Evolutionary conservation across 495 filamentous ascomycete genomes (phyloP).

Genomic region (Hyaloscypha hepaticicola): DNA sequence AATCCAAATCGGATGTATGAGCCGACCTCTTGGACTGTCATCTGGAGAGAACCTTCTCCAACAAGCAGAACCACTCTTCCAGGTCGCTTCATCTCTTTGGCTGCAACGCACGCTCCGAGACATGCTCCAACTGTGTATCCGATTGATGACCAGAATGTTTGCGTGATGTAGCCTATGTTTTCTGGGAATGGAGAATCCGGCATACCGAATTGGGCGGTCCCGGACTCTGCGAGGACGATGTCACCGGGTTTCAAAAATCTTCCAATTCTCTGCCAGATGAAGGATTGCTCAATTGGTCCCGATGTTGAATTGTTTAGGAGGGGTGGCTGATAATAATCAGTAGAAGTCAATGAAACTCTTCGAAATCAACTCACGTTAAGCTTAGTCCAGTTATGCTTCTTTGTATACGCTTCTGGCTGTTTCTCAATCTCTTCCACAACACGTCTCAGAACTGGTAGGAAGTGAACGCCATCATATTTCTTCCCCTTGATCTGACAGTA

Average conservation of each 20-base stretch:
- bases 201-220: conserved; percentile 41
- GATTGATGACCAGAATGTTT: conserved; percentile 42
- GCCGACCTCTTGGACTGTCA: conserved; percentile 39
- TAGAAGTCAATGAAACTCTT: neutral
- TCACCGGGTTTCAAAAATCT: conserved; percentile 45
- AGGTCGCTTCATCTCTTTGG: conserved; percentile 28
- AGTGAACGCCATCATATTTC: conserved; percentile 18
- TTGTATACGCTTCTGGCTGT: neutral
- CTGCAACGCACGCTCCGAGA: conserved; percentile 39
- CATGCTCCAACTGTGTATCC: conserved; percentile 41
- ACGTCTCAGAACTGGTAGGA: conserved; percentile 15
- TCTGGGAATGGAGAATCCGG: conserved; percentile 33
- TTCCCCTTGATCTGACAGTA: conserved; percentile 5
- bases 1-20: conserved; percentile 9
- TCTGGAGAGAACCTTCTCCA: conserved; percentile 43
- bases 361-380: neutral
- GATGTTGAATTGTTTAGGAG: conserved; percentile 3
- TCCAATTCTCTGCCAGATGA: conserved; percentile 8
- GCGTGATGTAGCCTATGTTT: conserved; percentile 34
- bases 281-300: conserved; percentile 5
- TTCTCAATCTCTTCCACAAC: conserved; percentile 16
- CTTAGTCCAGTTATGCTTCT: neutral
- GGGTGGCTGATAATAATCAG: neutral
- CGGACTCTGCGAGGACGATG: conserved; percentile 47
- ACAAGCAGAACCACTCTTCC: conserved; percentile 39